These are phyloP conservation scores for Eimeria brunetti DNA, from an alignment of 169 alveolate species.

Conservation along the genomic window DNA sequence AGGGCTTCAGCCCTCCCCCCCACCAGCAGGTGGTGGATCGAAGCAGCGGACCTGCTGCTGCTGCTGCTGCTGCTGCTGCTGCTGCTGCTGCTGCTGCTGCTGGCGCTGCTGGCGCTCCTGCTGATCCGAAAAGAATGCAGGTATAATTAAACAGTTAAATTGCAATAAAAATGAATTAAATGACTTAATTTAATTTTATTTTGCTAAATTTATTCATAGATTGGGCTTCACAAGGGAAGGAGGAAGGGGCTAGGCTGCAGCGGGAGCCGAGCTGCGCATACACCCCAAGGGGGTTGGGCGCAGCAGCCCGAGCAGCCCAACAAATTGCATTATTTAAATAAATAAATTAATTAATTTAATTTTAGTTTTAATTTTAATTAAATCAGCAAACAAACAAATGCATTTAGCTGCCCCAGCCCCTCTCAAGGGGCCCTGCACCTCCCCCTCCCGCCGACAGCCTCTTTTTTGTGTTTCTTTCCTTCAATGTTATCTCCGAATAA, in stretches of 20 bases:
- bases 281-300: too few relatives aligned
- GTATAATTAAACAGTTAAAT: not conserved
- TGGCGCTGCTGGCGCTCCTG: not conserved
- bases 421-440: too few relatives aligned
- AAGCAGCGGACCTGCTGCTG: not conserved
- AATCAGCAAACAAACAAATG: too few relatives aligned
- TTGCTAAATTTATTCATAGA: too few relatives aligned
- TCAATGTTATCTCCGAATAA: too few relatives aligned
- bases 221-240: not conserved
- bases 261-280: not conserved
- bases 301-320: too few relatives aligned
- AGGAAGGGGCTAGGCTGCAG: not conserved
- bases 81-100: slow-evolving; percentile 3
- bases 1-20: not conserved
- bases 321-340: too few relatives aligned
- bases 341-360: too few relatives aligned
- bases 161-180: not conserved
- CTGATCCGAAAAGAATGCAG: not conserved
- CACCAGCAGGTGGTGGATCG: not conserved
- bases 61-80: slow-evolving; percentile 23
- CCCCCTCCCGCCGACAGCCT: too few relatives aligned
- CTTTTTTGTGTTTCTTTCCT: too few relatives aligned
- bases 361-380: too few relatives aligned
- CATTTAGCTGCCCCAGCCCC: too few relatives aligned
- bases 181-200: not conserved